Evolutionary conservation across 345 rosid species (phyloP).

Genomic region (Rhizophora apiculata): DNA sequence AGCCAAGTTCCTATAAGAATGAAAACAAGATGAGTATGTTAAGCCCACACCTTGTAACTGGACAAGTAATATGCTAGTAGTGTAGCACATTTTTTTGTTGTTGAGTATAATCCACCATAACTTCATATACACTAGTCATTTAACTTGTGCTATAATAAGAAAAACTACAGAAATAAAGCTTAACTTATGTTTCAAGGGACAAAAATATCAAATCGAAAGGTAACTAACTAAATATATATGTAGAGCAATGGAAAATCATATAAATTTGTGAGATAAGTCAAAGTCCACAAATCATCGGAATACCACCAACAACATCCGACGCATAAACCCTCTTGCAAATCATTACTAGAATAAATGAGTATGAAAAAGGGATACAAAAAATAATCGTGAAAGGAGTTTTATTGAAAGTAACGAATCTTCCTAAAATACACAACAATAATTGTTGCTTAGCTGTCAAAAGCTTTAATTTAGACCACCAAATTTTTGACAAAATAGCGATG

Average conservation of each 20-base stretch:
- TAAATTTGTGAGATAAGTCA: slow-evolving; percentile 43
- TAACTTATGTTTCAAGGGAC: background rate
- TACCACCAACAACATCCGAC: slow-evolving; percentile 27
- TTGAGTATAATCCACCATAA: background rate
- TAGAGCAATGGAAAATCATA: slow-evolving; percentile 14
- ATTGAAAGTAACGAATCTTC: background rate
- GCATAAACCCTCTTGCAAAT: slow-evolving; percentile 40
- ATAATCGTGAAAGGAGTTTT: background rate
- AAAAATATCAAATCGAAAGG: background rate
- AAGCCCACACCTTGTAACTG: background rate
- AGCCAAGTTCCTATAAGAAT: slow-evolving; percentile 38
- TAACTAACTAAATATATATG: background rate
- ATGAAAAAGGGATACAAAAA: background rate
- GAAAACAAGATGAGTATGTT: background rate
- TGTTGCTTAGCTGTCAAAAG: too few relatives aligned
- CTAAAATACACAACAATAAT: too few relatives aligned
- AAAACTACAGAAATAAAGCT: background rate
- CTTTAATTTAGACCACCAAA: too few relatives aligned
- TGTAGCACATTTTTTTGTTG: background rate
- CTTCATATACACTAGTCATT: background rate
- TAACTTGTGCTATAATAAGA: background rate
- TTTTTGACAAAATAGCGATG: slow-evolving; percentile 22
- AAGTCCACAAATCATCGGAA: slow-evolving; percentile 57
- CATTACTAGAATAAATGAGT: background rate
- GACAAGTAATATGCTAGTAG: background rate